Evolutionary conservation across 1,284 basidiomycete species (phyloP).

Genomic region (Apiotrichum montevideense): DNA sequence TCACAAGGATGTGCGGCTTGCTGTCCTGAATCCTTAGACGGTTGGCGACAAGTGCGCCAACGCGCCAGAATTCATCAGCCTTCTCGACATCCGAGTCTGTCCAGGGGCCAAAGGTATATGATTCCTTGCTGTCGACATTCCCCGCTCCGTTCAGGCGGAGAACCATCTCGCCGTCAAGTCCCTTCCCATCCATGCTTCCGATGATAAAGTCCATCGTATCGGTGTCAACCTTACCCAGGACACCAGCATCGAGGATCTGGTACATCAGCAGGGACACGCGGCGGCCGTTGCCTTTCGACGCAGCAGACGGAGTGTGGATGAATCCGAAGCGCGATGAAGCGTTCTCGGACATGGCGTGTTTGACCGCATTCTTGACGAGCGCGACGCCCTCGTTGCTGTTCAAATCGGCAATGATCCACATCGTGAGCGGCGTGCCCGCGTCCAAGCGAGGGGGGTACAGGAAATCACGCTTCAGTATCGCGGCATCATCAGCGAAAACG

Average conservation of each 20-base stretch:
- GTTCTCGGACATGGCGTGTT: slow-evolving; percentile 49
- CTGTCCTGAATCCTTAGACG: slow-evolving; percentile 56
- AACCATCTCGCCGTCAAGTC: slow-evolving; percentile 9
- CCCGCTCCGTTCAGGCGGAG: not conserved
- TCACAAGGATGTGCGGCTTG: slow-evolving; percentile 61
- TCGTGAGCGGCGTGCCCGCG: slow-evolving; percentile 46
- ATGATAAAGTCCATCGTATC: slow-evolving; percentile 32
- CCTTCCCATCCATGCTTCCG: slow-evolving; percentile 18
- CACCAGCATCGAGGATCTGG: slow-evolving; percentile 26
- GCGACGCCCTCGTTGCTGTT: slow-evolving; percentile 58
- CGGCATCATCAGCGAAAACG: slow-evolving; percentile 25
- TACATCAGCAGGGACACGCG: slow-evolving; percentile 40
- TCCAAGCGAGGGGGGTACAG: slow-evolving; percentile 53
- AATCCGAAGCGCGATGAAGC: slow-evolving; percentile 45
- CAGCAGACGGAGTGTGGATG: slow-evolving; percentile 35
- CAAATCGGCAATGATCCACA: slow-evolving; percentile 73
- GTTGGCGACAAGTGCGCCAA: slow-evolving; percentile 21
- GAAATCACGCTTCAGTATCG: slow-evolving; percentile 49
- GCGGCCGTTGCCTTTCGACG: slow-evolving; percentile 5
- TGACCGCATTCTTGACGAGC: slow-evolving; percentile 59
- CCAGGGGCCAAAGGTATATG: slow-evolving; percentile 24
- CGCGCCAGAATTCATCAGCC: slow-evolving; percentile 39
- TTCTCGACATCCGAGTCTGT: slow-evolving; percentile 23
- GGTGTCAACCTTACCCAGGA: slow-evolving; percentile 25
- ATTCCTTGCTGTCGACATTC: not conserved